A percentile compares a stretch with the other conserved stretches of the same genome.
phyloP scores from a whole-genome alignment of 805 yeast genomes.

The Nakazawaea sp. region DNA sequence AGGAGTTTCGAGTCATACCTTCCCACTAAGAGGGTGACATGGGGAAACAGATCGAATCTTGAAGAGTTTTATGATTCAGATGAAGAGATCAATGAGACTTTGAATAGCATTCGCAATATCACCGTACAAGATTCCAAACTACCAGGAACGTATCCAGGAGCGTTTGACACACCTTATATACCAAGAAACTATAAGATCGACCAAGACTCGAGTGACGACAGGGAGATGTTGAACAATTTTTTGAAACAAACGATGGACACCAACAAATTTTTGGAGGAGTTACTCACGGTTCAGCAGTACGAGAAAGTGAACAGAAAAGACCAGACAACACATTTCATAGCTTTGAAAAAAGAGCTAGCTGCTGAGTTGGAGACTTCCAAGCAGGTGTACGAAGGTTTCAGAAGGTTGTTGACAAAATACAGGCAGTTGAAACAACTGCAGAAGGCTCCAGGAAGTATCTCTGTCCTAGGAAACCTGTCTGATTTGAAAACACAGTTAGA shows the following conservation, averaged over 20 bases:
- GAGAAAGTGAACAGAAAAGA: conserved; percentile 9
- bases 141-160: conserved; percentile 9
- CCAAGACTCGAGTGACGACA: conserved; percentile 1
- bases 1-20: conserved; percentile 3
- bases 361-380: conserved; percentile 23
- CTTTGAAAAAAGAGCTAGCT: conserved; percentile 19
- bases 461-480: neutral
- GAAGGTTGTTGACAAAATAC: conserved; percentile 24
- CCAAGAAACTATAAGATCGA: conserved; percentile 3
- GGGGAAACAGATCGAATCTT: neutral
- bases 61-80: conserved; percentile 9
- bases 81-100: conserved; percentile 8
- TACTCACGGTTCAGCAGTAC: conserved; percentile 15
- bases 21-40: too few species aligned
- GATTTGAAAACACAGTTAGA: conserved; percentile 9
- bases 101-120: conserved; percentile 2
- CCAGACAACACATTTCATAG: conserved; percentile 14
- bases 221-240: conserved; percentile 7
- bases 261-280: conserved; percentile 18
- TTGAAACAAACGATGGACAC: conserved; percentile 13
- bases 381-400: conserved; percentile 25
- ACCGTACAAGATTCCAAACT: neutral
- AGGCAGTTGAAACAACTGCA: conserved; percentile 15
- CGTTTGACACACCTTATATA: conserved; percentile 9
- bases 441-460: neutral